Evolutionary conservation across 345 rosid species (phyloP).

Genomic region (Crucihimalaya himalaica): DNA sequence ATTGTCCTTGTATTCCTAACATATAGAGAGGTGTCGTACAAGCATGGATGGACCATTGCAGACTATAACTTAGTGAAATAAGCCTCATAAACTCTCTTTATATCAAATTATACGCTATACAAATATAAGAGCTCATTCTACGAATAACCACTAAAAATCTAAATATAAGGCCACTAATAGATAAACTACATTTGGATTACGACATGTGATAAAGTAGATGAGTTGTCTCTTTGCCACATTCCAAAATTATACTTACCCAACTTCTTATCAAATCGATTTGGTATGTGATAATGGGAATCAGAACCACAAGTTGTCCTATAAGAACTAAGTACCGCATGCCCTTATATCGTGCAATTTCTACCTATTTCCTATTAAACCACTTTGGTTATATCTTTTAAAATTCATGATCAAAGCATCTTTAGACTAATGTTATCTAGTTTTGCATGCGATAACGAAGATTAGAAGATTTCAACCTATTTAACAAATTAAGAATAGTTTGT

Average conservation of each 20-base stretch:
- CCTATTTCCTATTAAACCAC: neutral
- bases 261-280: slow-evolving; percentile 30
- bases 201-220: slow-evolving; percentile 33
- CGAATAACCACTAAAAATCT: slow-evolving; percentile 9
- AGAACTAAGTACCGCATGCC: slow-evolving; percentile 2
- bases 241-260: slow-evolving; percentile 25
- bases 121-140: neutral
- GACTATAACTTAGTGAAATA: slow-evolving; percentile 4
- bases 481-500: neutral
- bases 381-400: neutral
- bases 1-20: neutral
- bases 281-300: slow-evolving; percentile 25
- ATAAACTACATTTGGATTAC: slow-evolving; percentile 18
- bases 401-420: neutral
- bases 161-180: slow-evolving; percentile 3
- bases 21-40: slow-evolving; percentile 1
- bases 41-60: neutral
- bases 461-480: neutral
- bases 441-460: neutral
- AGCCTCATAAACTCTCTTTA: neutral
- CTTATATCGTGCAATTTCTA: slow-evolving; percentile 1
- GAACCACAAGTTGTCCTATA: slow-evolving; percentile 20
- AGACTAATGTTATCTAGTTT: neutral
- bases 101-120: slow-evolving; percentile 3
- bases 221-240: slow-evolving; percentile 28